Evolutionary conservation across 129 eudicot genomes (phyloP).

Genomic region (Kitagawia praeruptora): DNA sequence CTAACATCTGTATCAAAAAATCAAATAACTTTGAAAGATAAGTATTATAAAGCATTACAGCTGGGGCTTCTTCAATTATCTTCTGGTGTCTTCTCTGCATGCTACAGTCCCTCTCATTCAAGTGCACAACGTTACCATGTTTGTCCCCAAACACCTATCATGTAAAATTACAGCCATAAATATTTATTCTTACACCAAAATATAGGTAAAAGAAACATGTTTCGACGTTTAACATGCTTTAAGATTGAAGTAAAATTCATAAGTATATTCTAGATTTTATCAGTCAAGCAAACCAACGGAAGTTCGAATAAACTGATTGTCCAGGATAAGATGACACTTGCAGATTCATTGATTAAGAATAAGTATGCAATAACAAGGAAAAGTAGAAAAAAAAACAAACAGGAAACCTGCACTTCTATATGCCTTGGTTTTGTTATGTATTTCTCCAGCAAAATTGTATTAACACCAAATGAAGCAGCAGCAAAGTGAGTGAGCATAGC

Average conservation of each 20-base stretch:
- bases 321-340: background rate
- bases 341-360: background rate
- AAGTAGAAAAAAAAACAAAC: background rate
- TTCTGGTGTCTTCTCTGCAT: constrained; percentile 98
- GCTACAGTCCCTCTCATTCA: constrained; percentile 97
- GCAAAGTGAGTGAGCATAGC: too few species aligned
- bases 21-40: background rate
- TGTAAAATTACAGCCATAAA: constrained; percentile 10
- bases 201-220: background rate
- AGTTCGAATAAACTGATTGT: background rate
- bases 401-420: constrained; percentile 93
- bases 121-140: constrained; percentile 72
- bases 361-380: background rate
- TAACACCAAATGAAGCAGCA: constrained; percentile 92
- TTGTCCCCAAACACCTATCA: constrained; percentile 91
- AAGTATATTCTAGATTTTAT: background rate
- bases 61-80: constrained; percentile 99
- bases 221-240: background rate
- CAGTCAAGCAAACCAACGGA: background rate
- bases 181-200: constrained; percentile 6
- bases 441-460: constrained; percentile 83
- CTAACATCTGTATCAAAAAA: constrained; percentile 1
- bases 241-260: background rate
- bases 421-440: constrained; percentile 94
- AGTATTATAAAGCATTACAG: constrained; percentile 42